A percentile compares a stretch with the other conserved stretches of the same genome.
phyloP scores from a whole-genome alignment of 2,329 filamentous ascomycete species.

The Ilyonectria sp. region DNA sequence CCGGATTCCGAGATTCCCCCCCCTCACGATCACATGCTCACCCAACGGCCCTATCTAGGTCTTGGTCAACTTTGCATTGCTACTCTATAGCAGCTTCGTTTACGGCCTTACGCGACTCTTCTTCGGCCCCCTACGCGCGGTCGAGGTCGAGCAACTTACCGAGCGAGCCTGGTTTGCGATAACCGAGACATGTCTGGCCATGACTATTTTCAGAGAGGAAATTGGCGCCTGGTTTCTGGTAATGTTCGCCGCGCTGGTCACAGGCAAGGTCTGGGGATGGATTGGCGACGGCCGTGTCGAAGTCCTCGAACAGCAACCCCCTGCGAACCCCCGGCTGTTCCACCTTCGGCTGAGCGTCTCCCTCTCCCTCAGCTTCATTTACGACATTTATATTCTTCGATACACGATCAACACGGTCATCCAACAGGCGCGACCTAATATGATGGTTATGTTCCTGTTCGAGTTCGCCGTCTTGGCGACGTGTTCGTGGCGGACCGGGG shows the following conservation, averaged over 20 bases:
- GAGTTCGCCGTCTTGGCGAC: conserved; percentile 93
- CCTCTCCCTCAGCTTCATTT: conserved; percentile 82
- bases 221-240: conserved; percentile 94
- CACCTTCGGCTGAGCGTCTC: conserved; percentile 87
- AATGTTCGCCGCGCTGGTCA: conserved; percentile 95
- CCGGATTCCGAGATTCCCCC: conserved; percentile 9
- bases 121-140: conserved; percentile 90
- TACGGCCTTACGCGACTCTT: conserved; percentile 91
- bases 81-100: conserved; percentile 84
- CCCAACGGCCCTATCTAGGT: conserved; percentile 68
- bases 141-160: conserved; percentile 97
- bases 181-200: conserved; percentile 95
- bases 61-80: conserved; percentile 89
- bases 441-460: conserved; percentile 99
- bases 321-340: conserved; percentile 89
- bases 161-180: conserved; percentile 99
- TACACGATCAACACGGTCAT: conserved; percentile 89
- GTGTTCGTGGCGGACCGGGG: conserved; percentile 83
- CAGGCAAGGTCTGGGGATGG: conserved; percentile 98
- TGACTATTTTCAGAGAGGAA: conserved; percentile 98
- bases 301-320: conserved; percentile 94
- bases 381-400: conserved; percentile 84
- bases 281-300: conserved; percentile 96
- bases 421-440: conserved; percentile 90
- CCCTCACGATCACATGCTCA: conserved; percentile 25